Base-by-base conservation (phyloP, 2,329 filamentous ascomycete genomes). In the Rugonectria rugulosa region DNA sequence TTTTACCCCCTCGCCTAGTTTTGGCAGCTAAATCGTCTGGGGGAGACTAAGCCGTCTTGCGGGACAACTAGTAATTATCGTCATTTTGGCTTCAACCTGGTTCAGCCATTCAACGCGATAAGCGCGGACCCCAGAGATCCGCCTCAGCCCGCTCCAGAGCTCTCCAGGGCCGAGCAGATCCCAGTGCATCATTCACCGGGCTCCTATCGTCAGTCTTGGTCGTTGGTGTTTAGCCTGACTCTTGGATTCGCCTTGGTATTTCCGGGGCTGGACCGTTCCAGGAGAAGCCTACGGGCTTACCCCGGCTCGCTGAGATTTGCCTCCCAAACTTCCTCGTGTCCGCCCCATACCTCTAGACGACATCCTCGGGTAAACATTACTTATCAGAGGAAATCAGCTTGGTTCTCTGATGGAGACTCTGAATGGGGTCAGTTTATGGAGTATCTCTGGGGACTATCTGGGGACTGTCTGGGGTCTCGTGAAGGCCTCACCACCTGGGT, bases 111-210 rank as follows among this genome's bases (percentile, higher is more conserved):
- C 60, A 56, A 51, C 65, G 65, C 65, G 65, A 68, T 65, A 68
- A 68, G 65, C 65, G 65, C 65, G 56, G 48, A 60, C 63, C 65
- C 65, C 65, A 68, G 57, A 64, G 47, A 46, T 44, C 61, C 59
- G 54, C 49, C 48, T 59, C 31, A 60, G 60, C 50, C 57, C 61
- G 46, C 46, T 37, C 27, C 19, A 23, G 19, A 36, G 31, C 54
- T 40, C 59, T 53, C 53, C 48, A 53, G 51, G n/a, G 52, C 55
- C 24, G 50, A 21, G 53, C 53, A 44, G 29, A 26, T 29, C 40
- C 27, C 29, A 53, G 49, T 56, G 45, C 44, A 57, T 54, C 61
- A 63, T 55, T 46, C 47, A 38, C 56, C 42, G 47, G 36, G 56
- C 53, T 44, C 37, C 40, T 63, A 67, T 67, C 64, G 45, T 62